Evolutionary conservation across 495 filamentous ascomycete genomes (phyloP).

Genomic region (Barbatosphaeria neglecta): DNA sequence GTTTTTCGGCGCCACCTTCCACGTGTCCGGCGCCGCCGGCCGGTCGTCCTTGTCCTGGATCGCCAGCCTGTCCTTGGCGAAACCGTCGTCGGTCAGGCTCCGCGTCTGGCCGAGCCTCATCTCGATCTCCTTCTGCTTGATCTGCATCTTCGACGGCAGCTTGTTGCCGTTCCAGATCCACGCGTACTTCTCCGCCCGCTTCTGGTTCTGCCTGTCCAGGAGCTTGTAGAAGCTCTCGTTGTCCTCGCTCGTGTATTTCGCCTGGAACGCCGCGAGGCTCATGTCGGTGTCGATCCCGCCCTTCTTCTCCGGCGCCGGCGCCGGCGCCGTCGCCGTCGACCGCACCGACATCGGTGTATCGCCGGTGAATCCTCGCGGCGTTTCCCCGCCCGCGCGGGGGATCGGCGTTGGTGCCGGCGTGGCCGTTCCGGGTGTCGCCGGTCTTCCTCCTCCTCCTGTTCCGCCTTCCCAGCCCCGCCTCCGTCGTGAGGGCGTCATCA

Average conservation of each 20-base stretch:
- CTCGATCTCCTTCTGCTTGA: slow-evolving; percentile 65
- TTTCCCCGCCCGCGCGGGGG: slow-evolving; percentile 23
- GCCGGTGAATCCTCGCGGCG: slow-evolving; percentile 42
- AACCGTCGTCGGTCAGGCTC: slow-evolving; percentile 37
- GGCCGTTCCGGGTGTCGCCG: slow-evolving; percentile 17
- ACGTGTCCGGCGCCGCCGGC: slow-evolving; percentile 67
- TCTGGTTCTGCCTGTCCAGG: slow-evolving; percentile 82
- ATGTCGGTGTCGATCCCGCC: slow-evolving; percentile 66
- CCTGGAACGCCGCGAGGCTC: slow-evolving; percentile 73
- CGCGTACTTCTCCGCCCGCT: slow-evolving; percentile 65
- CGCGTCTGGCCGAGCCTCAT: slow-evolving; percentile 39
- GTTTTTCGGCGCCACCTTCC: slow-evolving; percentile 66
- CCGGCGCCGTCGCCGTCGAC: slow-evolving; percentile 26
- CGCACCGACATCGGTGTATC: slow-evolving; percentile 58
- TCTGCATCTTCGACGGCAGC: slow-evolving; percentile 72
- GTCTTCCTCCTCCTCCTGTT: neutral
- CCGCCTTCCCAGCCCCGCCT: no score
- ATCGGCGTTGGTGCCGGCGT: no score
- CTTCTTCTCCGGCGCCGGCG: slow-evolving; percentile 15
- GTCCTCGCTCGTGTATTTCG: slow-evolving; percentile 91
- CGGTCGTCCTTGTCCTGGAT: slow-evolving; percentile 55
- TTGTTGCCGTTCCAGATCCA: slow-evolving; percentile 89
- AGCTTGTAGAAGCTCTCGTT: slow-evolving; percentile 92
- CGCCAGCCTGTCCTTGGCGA: slow-evolving; percentile 38
- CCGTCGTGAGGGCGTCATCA: slow-evolving; percentile 67